Percentiles rank a stretch among this genome's conserved stretches.
Conservation (phyloP, 2,329 filamentous ascomycete genomes). For the Plenodomus biglobosus region DNA sequence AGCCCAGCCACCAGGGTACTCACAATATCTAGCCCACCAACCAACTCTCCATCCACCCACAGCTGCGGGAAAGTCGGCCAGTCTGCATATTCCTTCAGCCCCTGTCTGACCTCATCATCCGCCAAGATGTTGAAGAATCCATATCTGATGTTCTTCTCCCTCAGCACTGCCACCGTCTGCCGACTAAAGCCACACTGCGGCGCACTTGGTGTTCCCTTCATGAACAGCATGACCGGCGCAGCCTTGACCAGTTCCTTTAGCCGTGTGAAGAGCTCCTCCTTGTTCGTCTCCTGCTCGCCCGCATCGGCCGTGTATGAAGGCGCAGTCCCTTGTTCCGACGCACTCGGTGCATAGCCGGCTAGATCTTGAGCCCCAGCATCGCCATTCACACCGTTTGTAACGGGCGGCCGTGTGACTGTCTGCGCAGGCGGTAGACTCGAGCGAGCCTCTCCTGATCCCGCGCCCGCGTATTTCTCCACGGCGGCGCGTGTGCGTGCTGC, state of each 20-base stretch:
- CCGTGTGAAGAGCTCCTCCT: conserved; percentile 82
- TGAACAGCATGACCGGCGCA: conserved; percentile 97
- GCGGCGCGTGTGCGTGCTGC: conserved; percentile 80
- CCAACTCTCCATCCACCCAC: conserved; percentile 86
- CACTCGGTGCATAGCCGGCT: conserved; percentile 49
- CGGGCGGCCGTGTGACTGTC: conserved; percentile 49
- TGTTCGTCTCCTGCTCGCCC: conserved; percentile 51
- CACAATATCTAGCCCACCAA: conserved; percentile 95
- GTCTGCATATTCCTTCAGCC: conserved; percentile 94
- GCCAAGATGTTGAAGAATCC: conserved; percentile 99
- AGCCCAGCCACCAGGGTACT: conserved; percentile 44
- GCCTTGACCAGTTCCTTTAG: conserved; percentile 87
- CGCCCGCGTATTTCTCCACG: conserved; percentile 77
- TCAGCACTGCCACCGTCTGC: conserved; percentile 80
- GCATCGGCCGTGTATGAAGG: conserved; percentile 49
- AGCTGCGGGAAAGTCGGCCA: conserved; percentile 98
- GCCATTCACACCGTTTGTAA: conserved; percentile 43
- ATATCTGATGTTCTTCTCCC: conserved; percentile 90
- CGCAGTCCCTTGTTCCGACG: conserved; percentile 50
- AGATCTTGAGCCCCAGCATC: conserved; percentile 44
- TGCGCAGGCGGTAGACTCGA: conserved; percentile 47
- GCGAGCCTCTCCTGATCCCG: conserved; percentile 42
- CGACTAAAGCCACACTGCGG: conserved; percentile 93
- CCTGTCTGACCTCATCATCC: conserved; percentile 95
- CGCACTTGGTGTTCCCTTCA: conserved; percentile 89